phyloP scores from a whole-genome alignment of 352 stramenopile genomes.

The Globisporangium okanoganense region DNA sequence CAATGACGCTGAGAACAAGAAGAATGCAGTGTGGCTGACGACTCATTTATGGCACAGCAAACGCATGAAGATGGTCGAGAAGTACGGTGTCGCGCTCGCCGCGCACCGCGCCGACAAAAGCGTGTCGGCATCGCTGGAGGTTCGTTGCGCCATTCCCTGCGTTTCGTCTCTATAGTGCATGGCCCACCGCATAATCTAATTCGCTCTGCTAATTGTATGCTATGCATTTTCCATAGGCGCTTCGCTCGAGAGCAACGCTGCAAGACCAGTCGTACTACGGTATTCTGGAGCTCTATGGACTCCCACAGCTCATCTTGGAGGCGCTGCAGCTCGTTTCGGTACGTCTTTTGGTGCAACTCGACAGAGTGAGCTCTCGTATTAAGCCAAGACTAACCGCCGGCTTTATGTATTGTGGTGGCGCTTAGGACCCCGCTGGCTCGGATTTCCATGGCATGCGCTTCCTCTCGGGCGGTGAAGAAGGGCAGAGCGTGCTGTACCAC shows the following conservation, averaged over 20 bases:
- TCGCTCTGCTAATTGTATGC: background rate
- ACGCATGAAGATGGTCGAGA: conserved; percentile 58
- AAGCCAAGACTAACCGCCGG: background rate
- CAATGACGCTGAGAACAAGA: conserved; percentile 2
- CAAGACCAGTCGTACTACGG: conserved; percentile 67
- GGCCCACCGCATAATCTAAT: background rate
- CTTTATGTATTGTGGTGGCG: background rate
- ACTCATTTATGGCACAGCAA: conserved; percentile 80
- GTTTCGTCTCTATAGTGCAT: background rate
- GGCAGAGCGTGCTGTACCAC: conserved; percentile 49
- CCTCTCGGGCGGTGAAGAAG: conserved; percentile 50
- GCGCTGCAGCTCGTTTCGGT: conserved; percentile 55
- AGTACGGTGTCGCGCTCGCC: conserved; percentile 48
- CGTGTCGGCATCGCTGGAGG: conserved; percentile 52
- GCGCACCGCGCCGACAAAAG: conserved; percentile 53
- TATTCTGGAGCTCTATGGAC: conserved; percentile 60
- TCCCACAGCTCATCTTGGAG: conserved; percentile 54
- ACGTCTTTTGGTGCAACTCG: background rate
- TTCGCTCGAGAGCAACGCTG: conserved; percentile 45
- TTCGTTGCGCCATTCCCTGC: background rate
- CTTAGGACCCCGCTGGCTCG: conserved; percentile 51
- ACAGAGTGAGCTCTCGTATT: too few species aligned
- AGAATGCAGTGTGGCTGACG: conserved; percentile 37
- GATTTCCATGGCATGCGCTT: conserved; percentile 59
- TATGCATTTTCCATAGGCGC: conserved; percentile 17